These are phyloP conservation scores for Stemphylium beticola DNA, from an alignment of 2,329 filamentous ascomycete species.

Conservation along the genomic window DNA sequence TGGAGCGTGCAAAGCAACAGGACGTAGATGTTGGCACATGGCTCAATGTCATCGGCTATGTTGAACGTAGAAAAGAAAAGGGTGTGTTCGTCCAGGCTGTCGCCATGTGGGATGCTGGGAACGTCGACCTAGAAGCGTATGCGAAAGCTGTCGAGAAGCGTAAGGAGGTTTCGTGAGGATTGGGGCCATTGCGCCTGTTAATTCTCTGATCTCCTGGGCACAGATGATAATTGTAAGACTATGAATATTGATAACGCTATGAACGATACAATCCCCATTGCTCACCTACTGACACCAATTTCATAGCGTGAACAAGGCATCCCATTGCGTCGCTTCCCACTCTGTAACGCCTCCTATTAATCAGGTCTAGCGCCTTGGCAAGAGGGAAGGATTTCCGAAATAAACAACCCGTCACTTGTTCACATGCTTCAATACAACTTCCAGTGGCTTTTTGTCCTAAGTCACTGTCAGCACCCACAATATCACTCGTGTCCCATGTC, in stretches of 20 bases:
- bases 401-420: background rate
- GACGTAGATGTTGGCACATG: conserved; percentile 78
- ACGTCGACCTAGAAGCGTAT: conserved; percentile 74
- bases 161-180: background rate
- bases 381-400: too few species aligned
- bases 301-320: too few species aligned
- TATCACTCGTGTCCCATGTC: background rate
- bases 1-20: conserved; percentile 68
- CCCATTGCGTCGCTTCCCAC: too few species aligned
- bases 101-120: conserved; percentile 77
- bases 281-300: too few species aligned
- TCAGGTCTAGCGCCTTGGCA: too few species aligned
- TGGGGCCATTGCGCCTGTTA: background rate
- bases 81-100: conserved; percentile 71
- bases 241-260: too few species aligned
- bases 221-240: too few species aligned
- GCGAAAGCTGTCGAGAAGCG: conserved; percentile 58
- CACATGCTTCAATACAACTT: background rate
- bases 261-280: too few species aligned
- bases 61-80: conserved; percentile 48
- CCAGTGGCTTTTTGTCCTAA: conserved; percentile 7
- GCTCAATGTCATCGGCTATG: conserved; percentile 88
- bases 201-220: too few species aligned
- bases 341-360: too few species aligned
- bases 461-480: background rate